These are phyloP conservation scores for Panaeolus papilionaceus DNA, from an alignment of 768 basidiomycete species.

Conservation along the genomic window DNA sequence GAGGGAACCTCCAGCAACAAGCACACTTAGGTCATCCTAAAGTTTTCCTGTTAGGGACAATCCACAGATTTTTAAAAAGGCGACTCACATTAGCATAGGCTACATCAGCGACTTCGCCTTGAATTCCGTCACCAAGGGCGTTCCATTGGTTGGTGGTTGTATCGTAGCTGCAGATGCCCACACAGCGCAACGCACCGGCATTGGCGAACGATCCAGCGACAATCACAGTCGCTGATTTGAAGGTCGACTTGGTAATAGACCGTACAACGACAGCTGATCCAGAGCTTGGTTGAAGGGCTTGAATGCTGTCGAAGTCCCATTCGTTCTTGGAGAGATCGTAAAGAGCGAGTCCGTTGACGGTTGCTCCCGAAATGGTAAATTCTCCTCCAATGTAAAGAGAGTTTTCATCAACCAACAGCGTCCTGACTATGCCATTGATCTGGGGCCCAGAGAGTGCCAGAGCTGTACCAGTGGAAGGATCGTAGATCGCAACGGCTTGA, in stretches of 20 bases:
- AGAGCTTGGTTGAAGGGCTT: conserved; percentile 61
- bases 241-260: conserved; percentile 67
- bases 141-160: conserved; percentile 77
- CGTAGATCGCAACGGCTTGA: conserved; percentile 74
- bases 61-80: conserved; percentile 4
- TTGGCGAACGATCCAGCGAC: conserved; percentile 89
- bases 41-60: conserved; percentile 19
- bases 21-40: conserved; percentile 67
- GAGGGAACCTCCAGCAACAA: conserved; percentile 86
- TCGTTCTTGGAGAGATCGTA: conserved; percentile 74
- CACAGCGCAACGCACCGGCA: conserved; percentile 78
- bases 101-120: conserved; percentile 81
- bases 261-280: conserved; percentile 70
- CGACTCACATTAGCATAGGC: conserved; percentile 80
- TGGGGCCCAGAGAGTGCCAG: conserved; percentile 64
- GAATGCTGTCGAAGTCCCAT: conserved; percentile 67
- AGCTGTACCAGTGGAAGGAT: conserved; percentile 54
- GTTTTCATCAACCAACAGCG: conserved; percentile 76
- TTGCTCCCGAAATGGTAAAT: conserved; percentile 66
- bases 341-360: conserved; percentile 73
- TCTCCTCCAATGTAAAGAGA: conserved; percentile 85
- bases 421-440: conserved; percentile 76
- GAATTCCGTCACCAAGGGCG: conserved; percentile 77
- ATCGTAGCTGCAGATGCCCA: conserved; percentile 81
- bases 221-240: conserved; percentile 67